These are phyloP conservation scores for Erodium texanum DNA, from an alignment of 441 rosid genomes.

Conservation along the genomic window DNA sequence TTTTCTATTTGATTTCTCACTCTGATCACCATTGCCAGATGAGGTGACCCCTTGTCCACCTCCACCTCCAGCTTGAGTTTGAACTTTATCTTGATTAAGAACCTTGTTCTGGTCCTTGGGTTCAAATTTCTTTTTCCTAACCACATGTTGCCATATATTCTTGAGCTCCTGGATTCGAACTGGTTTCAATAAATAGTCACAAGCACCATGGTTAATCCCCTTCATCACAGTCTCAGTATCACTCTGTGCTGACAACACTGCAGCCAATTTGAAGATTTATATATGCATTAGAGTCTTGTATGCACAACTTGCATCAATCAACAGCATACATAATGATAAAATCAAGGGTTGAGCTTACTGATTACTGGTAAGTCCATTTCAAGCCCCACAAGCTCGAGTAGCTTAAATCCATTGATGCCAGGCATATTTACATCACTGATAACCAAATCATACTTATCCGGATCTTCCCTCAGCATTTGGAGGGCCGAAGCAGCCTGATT, in stretches of 20 bases:
- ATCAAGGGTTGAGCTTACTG: conserved; percentile 28
- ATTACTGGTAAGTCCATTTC: conserved; percentile 99
- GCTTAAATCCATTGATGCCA: conserved; percentile 93
- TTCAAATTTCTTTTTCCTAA: conserved; percentile 50
- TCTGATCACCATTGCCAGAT: conserved; percentile 27
- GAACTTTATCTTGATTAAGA: conserved; percentile 30
- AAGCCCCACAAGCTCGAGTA: conserved; percentile 88
- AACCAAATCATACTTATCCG: conserved; percentile 55
- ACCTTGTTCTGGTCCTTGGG: conserved; percentile 32
- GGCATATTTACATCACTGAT: conserved; percentile 99
- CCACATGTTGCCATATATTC: conserved; percentile 88
- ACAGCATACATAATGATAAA: conserved; percentile 7
- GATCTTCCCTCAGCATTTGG: conserved; percentile 69
- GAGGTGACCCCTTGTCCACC: conserved; percentile 17
- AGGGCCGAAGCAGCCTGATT: conserved; percentile 67
- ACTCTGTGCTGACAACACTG: conserved; percentile 85
- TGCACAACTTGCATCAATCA: background rate
- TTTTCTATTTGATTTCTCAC: conserved; percentile 42
- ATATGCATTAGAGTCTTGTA: background rate
- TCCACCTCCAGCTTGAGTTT: conserved; percentile 24
- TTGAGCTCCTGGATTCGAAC: conserved; percentile 74
- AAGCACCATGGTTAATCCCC: conserved; percentile 85
- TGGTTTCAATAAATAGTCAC: conserved; percentile 79
- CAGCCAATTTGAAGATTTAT: background rate
- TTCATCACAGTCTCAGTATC: conserved; percentile 75